Base-by-base conservation (phyloP, 2,329 filamentous ascomycete genomes). In the Cladosporium sp. region DNA sequence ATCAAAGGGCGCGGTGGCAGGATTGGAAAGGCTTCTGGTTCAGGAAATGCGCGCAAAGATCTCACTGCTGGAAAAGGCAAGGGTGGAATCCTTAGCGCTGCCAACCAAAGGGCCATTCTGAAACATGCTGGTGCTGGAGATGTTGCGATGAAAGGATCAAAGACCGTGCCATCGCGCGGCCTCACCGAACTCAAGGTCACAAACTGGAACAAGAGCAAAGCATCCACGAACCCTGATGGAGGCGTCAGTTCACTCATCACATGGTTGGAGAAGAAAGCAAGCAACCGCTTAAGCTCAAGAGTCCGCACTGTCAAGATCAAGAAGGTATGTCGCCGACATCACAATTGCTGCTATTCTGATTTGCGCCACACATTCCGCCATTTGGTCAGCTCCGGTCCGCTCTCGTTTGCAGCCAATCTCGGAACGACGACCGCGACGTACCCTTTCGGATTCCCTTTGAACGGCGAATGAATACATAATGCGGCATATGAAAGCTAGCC, bases 181-280 rank as follows among this genome's bases (percentile, higher is more conserved):
- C 57, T 70, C 32, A 66, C 66, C 7, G 72, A 74, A 40, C 64
- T 77, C 45, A 73, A 66, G 56, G 64, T 77, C 55, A 74, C 71
- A 1, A 74, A 74, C 36, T 76, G 73, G 73, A 67, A 70, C 49
- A 72, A 73, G 52, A 73, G 70, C 68, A 71, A 71, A 54, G 70
- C 69, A 13, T 64, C 67, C 1, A 58, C 64, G 4, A 69, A 68
- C 45, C 60, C 66, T 3, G 73, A 74, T 58, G 62, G 68, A 34
- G 72, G 71, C 9, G 63, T 73, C 56, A 66, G 64, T 50, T 66
- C 71, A 2, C 68, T 77, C 45, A 68, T 74, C 37, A 62, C 62
- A 49, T 77, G 75, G 66, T 65, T 77, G 55, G 72, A 77, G 61
- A 72, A 72, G 59, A 72, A 73, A 55, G 70, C 70, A 22, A 68